These are phyloP conservation scores for Mycena leptocephala DNA, from an alignment of 768 basidiomycete genomes.

Conservation along the genomic window DNA sequence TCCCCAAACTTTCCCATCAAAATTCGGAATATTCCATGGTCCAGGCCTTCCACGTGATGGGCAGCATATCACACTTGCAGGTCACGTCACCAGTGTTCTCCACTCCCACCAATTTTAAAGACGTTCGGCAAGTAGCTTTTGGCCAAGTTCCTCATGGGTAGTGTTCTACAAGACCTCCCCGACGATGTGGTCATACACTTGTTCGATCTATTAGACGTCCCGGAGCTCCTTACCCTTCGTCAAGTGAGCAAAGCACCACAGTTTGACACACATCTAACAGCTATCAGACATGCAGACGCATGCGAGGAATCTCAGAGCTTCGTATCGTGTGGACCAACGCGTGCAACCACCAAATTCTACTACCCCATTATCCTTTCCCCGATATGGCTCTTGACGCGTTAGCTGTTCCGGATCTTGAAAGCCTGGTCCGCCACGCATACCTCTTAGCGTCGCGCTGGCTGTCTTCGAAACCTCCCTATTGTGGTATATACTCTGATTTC, in stretches of 20 bases:
- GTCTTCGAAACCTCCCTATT: conserved; percentile 29
- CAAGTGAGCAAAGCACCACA: neutral
- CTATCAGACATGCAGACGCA: conserved; percentile 66
- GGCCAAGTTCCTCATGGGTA: neutral
- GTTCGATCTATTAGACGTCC: conserved; percentile 6
- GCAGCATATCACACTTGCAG: no score
- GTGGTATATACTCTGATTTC: conserved; percentile 40
- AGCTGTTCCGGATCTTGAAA: conserved; percentile 62
- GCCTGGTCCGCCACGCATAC: conserved; percentile 60
- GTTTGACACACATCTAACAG: neutral
- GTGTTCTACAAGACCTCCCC: neutral
- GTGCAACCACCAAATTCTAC: conserved; percentile 60
- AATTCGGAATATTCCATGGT: no score
- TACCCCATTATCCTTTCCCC: conserved; percentile 68
- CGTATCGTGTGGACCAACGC: conserved; percentile 74
- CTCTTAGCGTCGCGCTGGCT: conserved; percentile 68
- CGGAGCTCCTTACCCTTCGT: conserved; percentile 17
- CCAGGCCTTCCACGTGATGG: no score
- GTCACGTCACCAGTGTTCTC: no score
- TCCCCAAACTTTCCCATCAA: no score
- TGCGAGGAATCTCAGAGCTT: conserved; percentile 60
- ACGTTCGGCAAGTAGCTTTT: no score
- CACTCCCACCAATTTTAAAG: no score
- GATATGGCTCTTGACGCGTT: conserved; percentile 51
- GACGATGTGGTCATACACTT: conserved; percentile 26